A percentile compares a stretch with the other conserved stretches of the same genome.
phyloP scores from a whole-genome alignment of 257 asterid genomes.

The Mentha longifolia region DNA sequence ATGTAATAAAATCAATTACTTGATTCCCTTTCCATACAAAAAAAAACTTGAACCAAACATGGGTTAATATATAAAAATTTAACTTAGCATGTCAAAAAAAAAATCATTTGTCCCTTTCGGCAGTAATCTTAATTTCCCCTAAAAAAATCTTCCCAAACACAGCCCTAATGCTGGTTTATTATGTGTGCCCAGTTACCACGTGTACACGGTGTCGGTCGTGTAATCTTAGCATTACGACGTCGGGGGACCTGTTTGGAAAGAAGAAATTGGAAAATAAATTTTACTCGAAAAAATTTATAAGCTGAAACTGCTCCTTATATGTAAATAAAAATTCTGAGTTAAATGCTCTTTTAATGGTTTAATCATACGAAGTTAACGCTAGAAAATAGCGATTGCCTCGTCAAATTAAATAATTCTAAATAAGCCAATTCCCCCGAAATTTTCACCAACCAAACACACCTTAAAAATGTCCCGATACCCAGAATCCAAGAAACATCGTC shows the following conservation, averaged over 20 bases:
- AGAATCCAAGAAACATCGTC: constrained; percentile 40
- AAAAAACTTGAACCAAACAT: too few relatives aligned
- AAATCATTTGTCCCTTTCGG: constrained; percentile 41
- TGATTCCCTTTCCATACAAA: too few relatives aligned
- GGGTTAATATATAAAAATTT: background rate
- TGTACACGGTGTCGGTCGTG: constrained; percentile 40
- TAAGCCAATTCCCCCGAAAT: constrained; percentile 1
- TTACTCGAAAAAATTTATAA: too few relatives aligned
- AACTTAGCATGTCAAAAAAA: constrained; percentile 23
- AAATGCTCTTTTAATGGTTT: too few relatives aligned
- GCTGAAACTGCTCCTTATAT: too few relatives aligned
- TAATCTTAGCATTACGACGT: background rate
- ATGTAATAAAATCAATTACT: too few relatives aligned
- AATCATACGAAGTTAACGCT: too few relatives aligned
- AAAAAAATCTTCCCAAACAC: constrained; percentile 19
- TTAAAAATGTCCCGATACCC: constrained; percentile 1
- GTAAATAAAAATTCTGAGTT: too few relatives aligned
- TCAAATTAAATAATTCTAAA: too few relatives aligned
- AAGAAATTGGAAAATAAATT: background rate
- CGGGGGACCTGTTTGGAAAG: background rate
- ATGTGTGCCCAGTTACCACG: constrained; percentile 37
- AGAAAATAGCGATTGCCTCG: background rate
- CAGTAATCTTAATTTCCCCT: constrained; percentile 32
- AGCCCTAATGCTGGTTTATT: background rate
- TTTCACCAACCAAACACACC: constrained; percentile 35